Evolutionary conservation across 345 rosid species (phyloP).

Genomic region (Toxicodendron radicans): DNA sequence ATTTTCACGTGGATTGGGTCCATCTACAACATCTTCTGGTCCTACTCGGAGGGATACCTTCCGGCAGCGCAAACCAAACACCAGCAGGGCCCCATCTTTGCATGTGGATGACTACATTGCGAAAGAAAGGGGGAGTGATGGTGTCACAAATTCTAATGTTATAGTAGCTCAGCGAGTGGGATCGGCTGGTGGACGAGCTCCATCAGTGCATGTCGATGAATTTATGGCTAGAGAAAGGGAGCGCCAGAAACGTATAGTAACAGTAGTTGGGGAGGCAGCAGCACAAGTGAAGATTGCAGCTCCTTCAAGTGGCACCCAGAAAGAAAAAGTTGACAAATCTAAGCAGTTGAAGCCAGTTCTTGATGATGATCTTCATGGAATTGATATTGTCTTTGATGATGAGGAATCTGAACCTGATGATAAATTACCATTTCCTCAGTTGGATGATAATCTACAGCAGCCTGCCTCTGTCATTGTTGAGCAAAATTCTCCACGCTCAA

Average conservation of each 20-base stretch:
- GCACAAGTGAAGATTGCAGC: slow-evolving; percentile 52
- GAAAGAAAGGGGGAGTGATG: slow-evolving; percentile 86
- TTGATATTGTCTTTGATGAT: slow-evolving; percentile 93
- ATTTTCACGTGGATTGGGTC: slow-evolving; percentile 64
- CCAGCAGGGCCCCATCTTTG: slow-evolving; percentile 99
- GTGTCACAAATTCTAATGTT: slow-evolving; percentile 69
- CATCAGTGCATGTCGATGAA: slow-evolving; percentile 99
- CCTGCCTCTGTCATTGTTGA: slow-evolving; percentile 65
- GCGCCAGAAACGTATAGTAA: slow-evolving; percentile 64
- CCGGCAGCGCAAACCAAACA: slow-evolving; percentile 93
- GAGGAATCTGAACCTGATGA: slow-evolving; percentile 94
- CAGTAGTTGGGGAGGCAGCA: slow-evolving; percentile 70
- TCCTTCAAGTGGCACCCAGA: slow-evolving; percentile 43
- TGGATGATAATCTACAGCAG: slow-evolving; percentile 82
- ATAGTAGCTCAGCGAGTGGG: slow-evolving; percentile 80
- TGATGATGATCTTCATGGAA: slow-evolving; percentile 94
- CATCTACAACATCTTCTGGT: slow-evolving; percentile 62
- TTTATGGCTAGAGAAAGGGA: slow-evolving; percentile 98
- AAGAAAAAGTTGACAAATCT: slow-evolving; percentile 57
- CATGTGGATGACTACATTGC: slow-evolving; percentile 99
- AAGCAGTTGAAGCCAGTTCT: slow-evolving; percentile 79
- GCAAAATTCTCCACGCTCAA: slow-evolving; percentile 84
- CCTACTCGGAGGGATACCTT: slow-evolving; percentile 80
- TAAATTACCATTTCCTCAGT: slow-evolving; percentile 83
- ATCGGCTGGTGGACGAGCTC: slow-evolving; percentile 94